phyloP scores from a whole-genome alignment of 164 flowering plant genomes.

The Magnolia officinalis region DNA sequence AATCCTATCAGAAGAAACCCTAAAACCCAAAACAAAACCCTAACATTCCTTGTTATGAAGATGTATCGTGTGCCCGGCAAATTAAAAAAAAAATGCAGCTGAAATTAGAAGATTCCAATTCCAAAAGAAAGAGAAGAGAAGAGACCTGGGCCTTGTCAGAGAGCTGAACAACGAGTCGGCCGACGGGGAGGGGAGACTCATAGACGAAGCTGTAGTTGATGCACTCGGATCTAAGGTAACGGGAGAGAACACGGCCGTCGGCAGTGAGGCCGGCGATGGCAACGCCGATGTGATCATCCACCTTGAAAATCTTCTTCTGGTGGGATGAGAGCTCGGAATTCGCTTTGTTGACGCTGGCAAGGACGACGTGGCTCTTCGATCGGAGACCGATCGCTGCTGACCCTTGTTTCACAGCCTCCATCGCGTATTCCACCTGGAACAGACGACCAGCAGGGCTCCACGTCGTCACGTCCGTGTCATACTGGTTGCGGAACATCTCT shows the following conservation, averaged over 20 bases:
- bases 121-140: background rate
- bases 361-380: slow-evolving; percentile 81
- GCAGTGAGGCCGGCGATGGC: slow-evolving; percentile 98
- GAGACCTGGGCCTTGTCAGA: slow-evolving; percentile 96
- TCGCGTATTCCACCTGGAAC: slow-evolving; percentile 96
- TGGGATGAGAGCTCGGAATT: slow-evolving; percentile 87
- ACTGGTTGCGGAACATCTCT: slow-evolving; percentile 79
- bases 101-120: background rate
- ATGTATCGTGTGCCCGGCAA: no score
- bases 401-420: slow-evolving; percentile 99
- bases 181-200: slow-evolving; percentile 86
- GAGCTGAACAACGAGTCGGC: slow-evolving; percentile 87
- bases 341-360: slow-evolving; percentile 90
- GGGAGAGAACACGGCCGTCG: slow-evolving; percentile 87
- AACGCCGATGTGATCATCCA: slow-evolving; percentile 89
- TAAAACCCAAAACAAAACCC: no score
- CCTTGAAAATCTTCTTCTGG: slow-evolving; percentile 97
- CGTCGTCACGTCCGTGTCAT: slow-evolving; percentile 89
- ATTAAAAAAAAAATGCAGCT: background rate
- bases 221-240: slow-evolving; percentile 82
- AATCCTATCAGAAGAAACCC: no score
- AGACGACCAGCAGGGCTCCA: slow-evolving; percentile 90
- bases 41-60: no score
- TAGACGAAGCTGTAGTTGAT: slow-evolving; percentile 72
- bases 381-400: slow-evolving; percentile 96